Base-by-base conservation (phyloP, 2,329 filamentous ascomycete species). In the Lachnum nothofagi region DNA sequence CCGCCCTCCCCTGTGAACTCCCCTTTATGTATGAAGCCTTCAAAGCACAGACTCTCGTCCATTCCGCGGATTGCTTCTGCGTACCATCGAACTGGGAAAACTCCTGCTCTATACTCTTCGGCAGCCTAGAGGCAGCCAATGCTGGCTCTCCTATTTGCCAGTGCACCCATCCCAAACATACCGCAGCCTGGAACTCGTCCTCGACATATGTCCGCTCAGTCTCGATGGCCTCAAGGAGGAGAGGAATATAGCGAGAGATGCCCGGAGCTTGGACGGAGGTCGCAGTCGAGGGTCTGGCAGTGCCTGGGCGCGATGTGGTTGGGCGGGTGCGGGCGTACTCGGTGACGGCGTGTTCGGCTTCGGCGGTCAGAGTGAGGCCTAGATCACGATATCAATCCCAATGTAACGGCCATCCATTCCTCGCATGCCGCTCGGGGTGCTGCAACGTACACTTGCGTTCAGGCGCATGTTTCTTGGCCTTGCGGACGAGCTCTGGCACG, bases 401-500 rank as follows among this genome's bases (percentile, higher is more conserved):
- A 9, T 19, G n/a, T 17, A 8, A 37, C 8, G 9, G 19, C 14
- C 6, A 22, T 19, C n/a, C 19, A 1, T 20, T 37, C 34, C 29
- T 47, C 29, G 4, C 27, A 16, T 23, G 4, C 23, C 1, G 23
- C 10, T 10, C 12, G 16, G n/a, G 17, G 16, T 6, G 8, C 6
- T 31, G 33, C n/a, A 17, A 65, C 80, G 61, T 84, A 96, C 91
- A 95, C 70, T 80, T 80, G 68, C 88, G 81, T 53, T 87, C 80
- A 34, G 90, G 85, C 60, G 90, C 88, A 77, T 98, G 91, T 70
- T 98, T 97, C 64, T 86, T 86, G 63, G 97, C 79, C 71, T 98
- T 98, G 67, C 91, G 83, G 62, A 93, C 84, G 55, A 95, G 78
- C 71, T 97, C 91, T 22, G 88, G 88, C 24, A 97, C 79, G 24